Evolutionary conservation across 495 filamentous ascomycete genomes (phyloP), one percentile per base, ranked within the genome.

Genomic region (Emericellopsis terricola): DNA sequence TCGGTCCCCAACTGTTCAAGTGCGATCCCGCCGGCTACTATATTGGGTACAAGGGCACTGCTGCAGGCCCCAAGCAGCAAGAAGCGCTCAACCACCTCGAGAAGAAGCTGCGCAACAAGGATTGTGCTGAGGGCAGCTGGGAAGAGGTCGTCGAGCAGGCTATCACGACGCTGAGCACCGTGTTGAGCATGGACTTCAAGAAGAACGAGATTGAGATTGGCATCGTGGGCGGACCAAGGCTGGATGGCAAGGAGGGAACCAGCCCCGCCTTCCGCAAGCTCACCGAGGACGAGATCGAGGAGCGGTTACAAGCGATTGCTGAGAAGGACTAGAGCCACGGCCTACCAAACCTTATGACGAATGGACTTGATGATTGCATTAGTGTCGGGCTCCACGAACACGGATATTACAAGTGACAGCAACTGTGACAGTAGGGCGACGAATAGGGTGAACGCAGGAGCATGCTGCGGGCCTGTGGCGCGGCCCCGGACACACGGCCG

Each of bases 21-120:
- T 94, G 83, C 52, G 89, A 97, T 53, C 89, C 89, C 17, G 89
- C 89, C 33, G 89, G 89, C 14, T 97, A 97, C 65, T 96, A 86
- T 51, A 79, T 83, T 34, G 89, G 89, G 32, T 97, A 93, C 73
- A 97, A 96, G 65, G 89, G 83, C 34, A 94, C 89, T 8, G 82
- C 89, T 29, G 85, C 89, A 2, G 89, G 89, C 4, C 89, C 89
- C 31, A 97, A 97, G 62, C 83, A 92, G 51, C 89, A 97, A 55
- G 89, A 97, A 67, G 89, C 89, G 43, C 72, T 94, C 50, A 97
- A 96, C 53, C 77, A 85, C 50, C 65, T 97, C 34, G 89, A 97
- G 72, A 94, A 94, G 78, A 94, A 93, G 71, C 74, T 97, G 60
- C 96, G 96, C 73, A 93, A 92, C 75, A 94, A 92, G 77, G 86